Percentiles rank a stretch among this genome's conserved stretches.
These are phyloP conservation scores for Ogataea degrootiae DNA, from an alignment of 805 yeast species.

Conservation along the genomic window DNA sequence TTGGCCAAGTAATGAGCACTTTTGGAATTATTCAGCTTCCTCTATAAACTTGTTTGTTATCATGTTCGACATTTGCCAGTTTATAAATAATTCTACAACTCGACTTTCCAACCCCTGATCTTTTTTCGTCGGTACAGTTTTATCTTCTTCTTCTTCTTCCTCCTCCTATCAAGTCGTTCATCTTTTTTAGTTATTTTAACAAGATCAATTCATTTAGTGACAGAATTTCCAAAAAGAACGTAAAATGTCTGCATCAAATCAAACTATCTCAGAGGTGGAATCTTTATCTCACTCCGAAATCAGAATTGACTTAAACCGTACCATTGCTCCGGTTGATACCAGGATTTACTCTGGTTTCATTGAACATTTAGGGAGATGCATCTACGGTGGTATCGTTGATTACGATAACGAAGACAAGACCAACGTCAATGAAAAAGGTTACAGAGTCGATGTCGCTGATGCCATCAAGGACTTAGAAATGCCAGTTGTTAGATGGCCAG, in stretches of 20 bases:
- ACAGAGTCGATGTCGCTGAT: constrained; percentile 27
- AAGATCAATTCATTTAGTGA: no score
- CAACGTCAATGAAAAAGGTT: constrained; percentile 23
- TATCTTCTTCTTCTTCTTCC: no score
- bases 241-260: constrained; percentile 18
- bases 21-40: no score
- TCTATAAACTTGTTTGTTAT: no score
- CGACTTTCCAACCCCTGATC: no score
- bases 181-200: no score
- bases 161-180: no score
- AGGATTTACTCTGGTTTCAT: constrained; percentile 32
- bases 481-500: constrained; percentile 34
- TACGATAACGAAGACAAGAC: constrained; percentile 10
- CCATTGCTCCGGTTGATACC: constrained; percentile 22
- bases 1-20: no score
- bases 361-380: constrained; percentile 34
- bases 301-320: constrained; percentile 27
- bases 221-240: not conserved
- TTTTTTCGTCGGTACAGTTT: no score
- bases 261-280: constrained; percentile 14
- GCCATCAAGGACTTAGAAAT: constrained; percentile 29
- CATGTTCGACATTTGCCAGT: no score
- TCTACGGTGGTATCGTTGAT: constrained; percentile 35
- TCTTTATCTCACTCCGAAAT: constrained; percentile 17
- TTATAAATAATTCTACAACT: no score